Conservation (phyloP, 768 basidiomycete genomes). For the Phaeotremella fagi region DNA sequence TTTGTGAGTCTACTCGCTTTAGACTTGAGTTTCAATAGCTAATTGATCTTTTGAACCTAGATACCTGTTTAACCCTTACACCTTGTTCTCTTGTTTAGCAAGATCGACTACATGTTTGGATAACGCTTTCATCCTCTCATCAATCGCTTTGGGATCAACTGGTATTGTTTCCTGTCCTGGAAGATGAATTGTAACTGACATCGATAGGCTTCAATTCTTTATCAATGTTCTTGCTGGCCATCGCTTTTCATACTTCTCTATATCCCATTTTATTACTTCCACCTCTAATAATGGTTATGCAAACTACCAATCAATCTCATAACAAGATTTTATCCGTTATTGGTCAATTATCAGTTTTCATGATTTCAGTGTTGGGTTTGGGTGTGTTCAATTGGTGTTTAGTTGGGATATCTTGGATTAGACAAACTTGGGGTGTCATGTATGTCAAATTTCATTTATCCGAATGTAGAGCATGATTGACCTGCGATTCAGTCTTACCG, state of each 20-base stretch:
- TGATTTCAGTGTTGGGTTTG: too few relatives aligned
- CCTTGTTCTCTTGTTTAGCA: conserved; percentile 71
- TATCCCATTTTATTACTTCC: conserved; percentile 65
- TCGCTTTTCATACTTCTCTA: conserved; percentile 68
- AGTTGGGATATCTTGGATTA: conserved; percentile 65
- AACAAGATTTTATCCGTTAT: too few relatives aligned
- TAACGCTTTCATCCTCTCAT: conserved; percentile 63
- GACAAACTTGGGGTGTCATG: conserved; percentile 81
- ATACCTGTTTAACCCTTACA: conserved; percentile 85
- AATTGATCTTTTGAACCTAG: conserved; percentile 50
- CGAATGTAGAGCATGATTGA: too few relatives aligned
- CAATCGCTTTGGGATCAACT: conserved; percentile 66
- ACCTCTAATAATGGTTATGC: conserved; percentile 65
- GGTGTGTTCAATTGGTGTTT: conserved; percentile 59
- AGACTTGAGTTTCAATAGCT: neutral
- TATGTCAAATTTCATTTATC: conserved; percentile 50
- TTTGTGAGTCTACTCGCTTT: conserved; percentile 55
- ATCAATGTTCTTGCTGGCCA: conserved; percentile 63
- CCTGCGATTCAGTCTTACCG: conserved; percentile 57
- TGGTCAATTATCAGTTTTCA: too few relatives aligned
- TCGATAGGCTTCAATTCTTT: conserved; percentile 57
- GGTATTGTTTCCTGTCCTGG: neutral
- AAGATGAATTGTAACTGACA: neutral
- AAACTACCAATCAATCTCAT: too few relatives aligned
- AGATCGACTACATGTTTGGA: conserved; percentile 78